Evolutionary conservation across 768 basidiomycete genomes (phyloP), one percentile per base, ranked within the genome.

Genomic region (Amanita exitialis): DNA sequence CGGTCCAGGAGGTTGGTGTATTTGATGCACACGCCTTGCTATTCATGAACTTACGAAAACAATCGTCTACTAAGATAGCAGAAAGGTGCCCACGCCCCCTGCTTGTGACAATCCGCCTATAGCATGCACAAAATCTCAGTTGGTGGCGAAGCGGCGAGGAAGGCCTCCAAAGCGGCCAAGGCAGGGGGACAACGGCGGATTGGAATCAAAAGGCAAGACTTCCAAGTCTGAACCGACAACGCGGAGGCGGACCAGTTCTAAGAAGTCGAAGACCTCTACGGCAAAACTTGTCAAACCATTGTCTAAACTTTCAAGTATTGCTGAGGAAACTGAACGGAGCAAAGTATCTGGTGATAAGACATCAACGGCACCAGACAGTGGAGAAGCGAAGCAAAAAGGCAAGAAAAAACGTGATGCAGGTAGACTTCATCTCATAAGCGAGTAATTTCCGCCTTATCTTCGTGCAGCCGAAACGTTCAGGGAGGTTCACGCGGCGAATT

Each of bases 91-190:
- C 42, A 34, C 16, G 15, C 23, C 35, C 27, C 27, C 8, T 9
- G 41, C 42, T 41, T 27, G n/a, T 27, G 35, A 18, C 16, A 35
- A 20, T 16, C 20, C 30, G 4, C n/a, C 41, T n/a, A 50, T 36
- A 36, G 18, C 4, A 18, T 16, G 6, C 18, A 44, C 20, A 16
- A 41, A 35, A 21, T 12, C 42, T 8, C 25, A 44, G 12, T 38
- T 51, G 8, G 38, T 34, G 13, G 8, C 51, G 8, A 63, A 59
- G 48, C 57, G 55, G 20, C 44, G 56, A 45, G 55, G 52, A 4
- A 51, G 58, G 36, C 56, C 53, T 35, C 49, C 58, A 2, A 59
- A 56, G 48, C n/a, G 6, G n/a, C 18, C 0, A 15, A 23, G n/a
- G 8, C 49, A 51, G 43, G 49, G 5, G 20, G 8, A 49, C 53